phyloP scores from a whole-genome alignment of 257 asterid genomes.

The Solanum raphanifolium region DNA sequence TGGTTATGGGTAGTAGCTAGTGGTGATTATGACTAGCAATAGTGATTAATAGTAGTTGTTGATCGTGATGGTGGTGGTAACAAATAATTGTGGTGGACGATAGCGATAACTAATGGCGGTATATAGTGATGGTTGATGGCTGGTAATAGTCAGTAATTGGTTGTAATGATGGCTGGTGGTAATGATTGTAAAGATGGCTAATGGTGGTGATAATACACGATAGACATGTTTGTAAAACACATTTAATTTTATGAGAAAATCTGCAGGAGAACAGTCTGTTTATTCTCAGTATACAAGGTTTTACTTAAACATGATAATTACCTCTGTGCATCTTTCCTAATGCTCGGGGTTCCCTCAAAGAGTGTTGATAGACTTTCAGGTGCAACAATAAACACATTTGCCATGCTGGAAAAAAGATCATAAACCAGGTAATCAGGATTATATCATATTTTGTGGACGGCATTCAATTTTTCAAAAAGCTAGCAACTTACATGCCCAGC shows the following conservation, averaged over 20 bases:
- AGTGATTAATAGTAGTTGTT: background rate
- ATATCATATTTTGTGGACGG: background rate
- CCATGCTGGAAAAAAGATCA: constrained; percentile 34
- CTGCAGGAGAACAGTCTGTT: background rate
- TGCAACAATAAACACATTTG: constrained; percentile 61
- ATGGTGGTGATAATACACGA: background rate
- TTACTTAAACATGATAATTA: constrained; percentile 12
- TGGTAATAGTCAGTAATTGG: background rate
- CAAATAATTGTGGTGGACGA: background rate
- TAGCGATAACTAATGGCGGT: background rate
- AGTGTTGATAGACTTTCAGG: constrained; percentile 91
- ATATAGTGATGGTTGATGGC: background rate
- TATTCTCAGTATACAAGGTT: background rate
- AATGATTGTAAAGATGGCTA: background rate
- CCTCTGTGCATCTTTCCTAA: constrained; percentile 95
- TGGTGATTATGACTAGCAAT: background rate
- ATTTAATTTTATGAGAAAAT: background rate
- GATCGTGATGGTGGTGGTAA: background rate
- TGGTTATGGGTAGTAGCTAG: background rate
- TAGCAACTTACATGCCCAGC: constrained; percentile 78
- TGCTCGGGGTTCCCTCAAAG: constrained; percentile 99
- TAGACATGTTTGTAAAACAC: background rate
- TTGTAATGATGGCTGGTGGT: background rate
- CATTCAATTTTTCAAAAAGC: background rate
- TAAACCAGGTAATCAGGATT: constrained; percentile 5